Evolutionary conservation across 2,329 filamentous ascomycete genomes (phyloP).

Genomic region (Claviceps sp.): DNA sequence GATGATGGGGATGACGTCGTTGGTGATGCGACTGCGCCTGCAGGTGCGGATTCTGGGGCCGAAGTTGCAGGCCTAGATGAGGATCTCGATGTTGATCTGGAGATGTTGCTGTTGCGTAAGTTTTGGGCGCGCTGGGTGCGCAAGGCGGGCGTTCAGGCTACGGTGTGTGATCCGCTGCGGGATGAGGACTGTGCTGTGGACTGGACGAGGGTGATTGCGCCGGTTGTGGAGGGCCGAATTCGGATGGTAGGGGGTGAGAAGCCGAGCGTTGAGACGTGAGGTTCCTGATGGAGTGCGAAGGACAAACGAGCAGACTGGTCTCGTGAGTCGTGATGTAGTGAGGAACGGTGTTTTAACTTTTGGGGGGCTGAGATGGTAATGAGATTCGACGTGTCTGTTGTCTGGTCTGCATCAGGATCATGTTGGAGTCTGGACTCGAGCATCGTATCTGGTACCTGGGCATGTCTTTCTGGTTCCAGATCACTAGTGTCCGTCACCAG

Average conservation of each 20-base stretch:
- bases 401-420: no score
- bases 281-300: no score
- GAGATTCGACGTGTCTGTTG: no score
- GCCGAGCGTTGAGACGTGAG: no score
- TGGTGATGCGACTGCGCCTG: slow-evolving; percentile 14
- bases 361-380: no score
- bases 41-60: slow-evolving; percentile 1
- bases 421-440: no score
- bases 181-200: slow-evolving; percentile 48
- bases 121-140: slow-evolving; percentile 63
- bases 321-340: no score
- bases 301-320: no score
- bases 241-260: slow-evolving; percentile 22
- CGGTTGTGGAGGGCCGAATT: slow-evolving; percentile 66
- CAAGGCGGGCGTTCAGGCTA: slow-evolving; percentile 46
- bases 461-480: no score
- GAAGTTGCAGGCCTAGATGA: slow-evolving; percentile 13
- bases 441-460: no score
- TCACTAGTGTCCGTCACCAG: no score
- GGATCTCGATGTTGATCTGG: slow-evolving; percentile 31
- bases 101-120: slow-evolving; percentile 52
- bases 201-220: slow-evolving; percentile 73
- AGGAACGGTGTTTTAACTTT: no score
- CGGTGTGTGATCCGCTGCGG: slow-evolving; percentile 39
- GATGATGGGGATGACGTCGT: slow-evolving; percentile 28